Conservation (phyloP, 1,139 yeast genomes). For the Magnusiomyces tetraspermus region DNA sequence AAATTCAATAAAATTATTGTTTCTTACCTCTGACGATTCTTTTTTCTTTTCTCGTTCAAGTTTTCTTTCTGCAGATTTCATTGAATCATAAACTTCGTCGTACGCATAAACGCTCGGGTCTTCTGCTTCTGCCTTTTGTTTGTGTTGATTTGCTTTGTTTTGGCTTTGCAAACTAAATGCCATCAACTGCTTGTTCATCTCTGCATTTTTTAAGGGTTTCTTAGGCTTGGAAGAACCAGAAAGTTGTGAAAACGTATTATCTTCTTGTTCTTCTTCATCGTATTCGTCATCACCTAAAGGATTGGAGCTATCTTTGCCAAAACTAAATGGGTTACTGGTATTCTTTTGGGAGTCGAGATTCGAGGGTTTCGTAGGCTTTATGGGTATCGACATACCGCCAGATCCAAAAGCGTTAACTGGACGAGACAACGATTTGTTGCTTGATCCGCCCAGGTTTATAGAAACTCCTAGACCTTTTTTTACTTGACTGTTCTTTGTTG, state of each 20-base stretch:
- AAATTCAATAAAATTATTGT: too few species aligned
- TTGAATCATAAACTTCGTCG: constrained; percentile 34
- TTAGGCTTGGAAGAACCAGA: background rate
- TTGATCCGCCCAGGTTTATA: too few species aligned
- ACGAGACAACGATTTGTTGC: too few species aligned
- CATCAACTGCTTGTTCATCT: constrained; percentile 19
- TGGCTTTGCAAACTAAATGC: constrained; percentile 19
- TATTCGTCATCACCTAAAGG: background rate
- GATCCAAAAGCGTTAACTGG: too few species aligned
- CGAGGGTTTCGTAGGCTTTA: too few species aligned
- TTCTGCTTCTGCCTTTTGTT: constrained; percentile 9
- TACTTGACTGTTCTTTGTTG: too few species aligned
- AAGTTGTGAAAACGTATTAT: background rate
- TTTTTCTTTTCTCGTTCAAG: constrained; percentile 12
- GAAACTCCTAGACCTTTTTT: too few species aligned
- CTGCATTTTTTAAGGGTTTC: background rate
- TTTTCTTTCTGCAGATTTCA: constrained; percentile 27
- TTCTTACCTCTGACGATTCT: background rate
- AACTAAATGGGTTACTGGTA: too few species aligned
- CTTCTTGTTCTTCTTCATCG: background rate
- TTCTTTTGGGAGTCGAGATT: too few species aligned
- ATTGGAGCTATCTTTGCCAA: too few species aligned
- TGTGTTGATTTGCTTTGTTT: constrained; percentile 12
- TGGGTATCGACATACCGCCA: too few species aligned
- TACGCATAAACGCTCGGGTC: constrained; percentile 28